Percentiles rank a stretch among this genome's conserved stretches.
phyloP scores from a whole-genome alignment of 1,139 yeast species.

The Scheffersomyces titani region DNA sequence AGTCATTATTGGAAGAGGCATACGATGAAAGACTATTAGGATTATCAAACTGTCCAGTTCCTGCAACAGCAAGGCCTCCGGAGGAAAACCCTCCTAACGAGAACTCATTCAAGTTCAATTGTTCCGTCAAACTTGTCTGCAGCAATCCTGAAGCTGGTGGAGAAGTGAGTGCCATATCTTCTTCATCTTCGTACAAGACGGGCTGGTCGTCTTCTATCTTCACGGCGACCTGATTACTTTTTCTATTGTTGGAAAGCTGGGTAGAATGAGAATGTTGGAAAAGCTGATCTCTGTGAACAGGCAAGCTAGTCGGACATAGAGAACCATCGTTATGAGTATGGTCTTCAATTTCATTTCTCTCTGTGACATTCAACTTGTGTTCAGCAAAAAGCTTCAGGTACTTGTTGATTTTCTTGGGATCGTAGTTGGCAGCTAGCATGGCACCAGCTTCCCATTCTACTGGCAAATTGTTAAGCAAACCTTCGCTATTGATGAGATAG shows the following conservation, averaged over 20 bases:
- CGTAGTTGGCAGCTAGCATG: constrained; percentile 37
- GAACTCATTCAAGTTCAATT: constrained; percentile 14
- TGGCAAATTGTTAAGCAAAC: constrained; percentile 38
- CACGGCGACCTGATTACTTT: background rate
- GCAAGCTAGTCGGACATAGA: background rate
- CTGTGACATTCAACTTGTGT: constrained; percentile 20
- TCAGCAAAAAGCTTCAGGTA: constrained; percentile 35
- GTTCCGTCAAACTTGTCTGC: constrained; percentile 10
- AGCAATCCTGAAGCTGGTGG: constrained; percentile 5
- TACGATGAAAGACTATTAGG: constrained; percentile 1
- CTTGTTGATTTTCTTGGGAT: constrained; percentile 19
- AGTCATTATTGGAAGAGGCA: constrained; percentile 10
- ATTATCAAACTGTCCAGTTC: constrained; percentile 1
- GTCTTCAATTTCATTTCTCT: constrained; percentile 2
- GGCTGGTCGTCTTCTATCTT: constrained; percentile 2
- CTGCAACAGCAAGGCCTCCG: constrained; percentile 4
- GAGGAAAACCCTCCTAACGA: constrained; percentile 21
- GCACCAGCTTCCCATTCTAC: constrained; percentile 51
- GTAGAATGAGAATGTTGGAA: background rate
- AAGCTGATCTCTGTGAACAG: background rate
- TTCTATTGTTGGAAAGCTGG: background rate
- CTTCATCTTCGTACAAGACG: constrained; percentile 3
- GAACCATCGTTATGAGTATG: constrained; percentile 8
- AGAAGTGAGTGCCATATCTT: constrained; percentile 1
- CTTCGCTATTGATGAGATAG: constrained; percentile 40